Evolutionary conservation across 1,139 yeast species (phyloP).

Genomic region (Debaryomyces coudertii): DNA sequence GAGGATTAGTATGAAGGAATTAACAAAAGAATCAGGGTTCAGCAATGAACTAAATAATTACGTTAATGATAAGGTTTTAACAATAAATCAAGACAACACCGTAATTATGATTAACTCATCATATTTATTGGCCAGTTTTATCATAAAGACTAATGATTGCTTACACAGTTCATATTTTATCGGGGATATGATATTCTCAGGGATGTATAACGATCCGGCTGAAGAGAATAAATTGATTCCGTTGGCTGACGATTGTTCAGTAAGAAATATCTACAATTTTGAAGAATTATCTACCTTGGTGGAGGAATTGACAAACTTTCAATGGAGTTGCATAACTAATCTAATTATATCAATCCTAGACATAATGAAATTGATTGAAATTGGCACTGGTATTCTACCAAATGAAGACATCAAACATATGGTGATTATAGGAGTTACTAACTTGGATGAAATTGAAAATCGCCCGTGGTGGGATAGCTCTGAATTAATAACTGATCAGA

Average conservation of each 20-base stretch:
- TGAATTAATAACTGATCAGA: constrained; percentile 22
- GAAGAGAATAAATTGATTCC: constrained; percentile 9
- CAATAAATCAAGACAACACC: constrained; percentile 17
- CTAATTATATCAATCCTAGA: constrained; percentile 18
- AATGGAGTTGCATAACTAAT: constrained; percentile 24
- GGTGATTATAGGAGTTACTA: constrained; percentile 13
- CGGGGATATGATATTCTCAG: constrained; percentile 16
- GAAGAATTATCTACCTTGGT: constrained; percentile 21
- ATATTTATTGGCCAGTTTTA: constrained; percentile 29
- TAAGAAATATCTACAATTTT: constrained; percentile 22
- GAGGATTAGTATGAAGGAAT: constrained; percentile 26
- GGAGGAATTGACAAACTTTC: constrained; percentile 19
- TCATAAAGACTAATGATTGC: constrained; percentile 27
- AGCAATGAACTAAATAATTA: constrained; percentile 12
- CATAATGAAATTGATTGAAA: constrained; percentile 26
- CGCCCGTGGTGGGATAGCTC: constrained; percentile 29
- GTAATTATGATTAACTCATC: constrained; percentile 35
- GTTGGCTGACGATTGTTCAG: constrained; percentile 20
- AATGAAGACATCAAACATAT: constrained; percentile 11
- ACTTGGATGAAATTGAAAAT: constrained; percentile 6
- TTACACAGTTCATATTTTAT: constrained; percentile 17
- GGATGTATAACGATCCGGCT: background rate
- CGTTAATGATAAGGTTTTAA: constrained; percentile 12
- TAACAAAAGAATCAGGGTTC: constrained; percentile 2
- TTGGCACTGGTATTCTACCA: constrained; percentile 22